A percentile compares a stretch with the other conserved stretches of the same genome.
Evolutionary conservation across 2,329 filamentous ascomycete species (phyloP).

Genomic region (Colletotrichum siamense): DNA sequence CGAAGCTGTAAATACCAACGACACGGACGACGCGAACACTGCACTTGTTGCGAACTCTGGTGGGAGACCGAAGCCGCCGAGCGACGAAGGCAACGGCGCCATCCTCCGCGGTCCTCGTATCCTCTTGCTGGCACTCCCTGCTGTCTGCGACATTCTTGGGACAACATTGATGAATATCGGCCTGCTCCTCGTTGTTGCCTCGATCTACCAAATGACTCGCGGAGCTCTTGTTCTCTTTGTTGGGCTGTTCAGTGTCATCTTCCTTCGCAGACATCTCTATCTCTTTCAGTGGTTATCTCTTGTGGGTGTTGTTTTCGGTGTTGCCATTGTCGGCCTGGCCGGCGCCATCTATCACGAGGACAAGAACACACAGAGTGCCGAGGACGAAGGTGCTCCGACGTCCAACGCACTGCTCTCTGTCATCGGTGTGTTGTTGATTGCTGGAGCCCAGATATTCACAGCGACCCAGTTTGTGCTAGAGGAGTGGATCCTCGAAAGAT

Average conservation of each 20-base stretch:
- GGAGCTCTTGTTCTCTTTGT: conserved; percentile 96
- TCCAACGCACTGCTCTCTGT: conserved; percentile 68
- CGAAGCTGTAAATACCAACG: conserved; percentile 61
- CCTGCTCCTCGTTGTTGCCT: conserved; percentile 89
- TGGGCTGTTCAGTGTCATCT: conserved; percentile 91
- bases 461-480: conserved; percentile 96
- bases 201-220: conserved; percentile 98
- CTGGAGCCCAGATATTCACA: conserved; percentile 94
- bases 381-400: background rate
- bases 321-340: conserved; percentile 87
- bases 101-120: conserved; percentile 75
- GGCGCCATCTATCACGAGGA: conserved; percentile 80
- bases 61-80: conserved; percentile 53
- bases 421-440: conserved; percentile 87
- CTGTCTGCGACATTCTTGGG: conserved; percentile 91
- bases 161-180: conserved; percentile 98
- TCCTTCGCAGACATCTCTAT: conserved; percentile 79
- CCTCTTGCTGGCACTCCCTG: conserved; percentile 79
- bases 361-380: conserved; percentile 47
- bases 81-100: conserved; percentile 53
- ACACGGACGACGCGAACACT: conserved; percentile 48
- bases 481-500: conserved; percentile 82
- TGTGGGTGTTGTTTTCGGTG: conserved; percentile 84
- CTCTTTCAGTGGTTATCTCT: conserved; percentile 94
- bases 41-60: conserved; percentile 46